Evolutionary conservation across 805 yeast species (phyloP).

Genomic region (Yarrowia bubula): DNA sequence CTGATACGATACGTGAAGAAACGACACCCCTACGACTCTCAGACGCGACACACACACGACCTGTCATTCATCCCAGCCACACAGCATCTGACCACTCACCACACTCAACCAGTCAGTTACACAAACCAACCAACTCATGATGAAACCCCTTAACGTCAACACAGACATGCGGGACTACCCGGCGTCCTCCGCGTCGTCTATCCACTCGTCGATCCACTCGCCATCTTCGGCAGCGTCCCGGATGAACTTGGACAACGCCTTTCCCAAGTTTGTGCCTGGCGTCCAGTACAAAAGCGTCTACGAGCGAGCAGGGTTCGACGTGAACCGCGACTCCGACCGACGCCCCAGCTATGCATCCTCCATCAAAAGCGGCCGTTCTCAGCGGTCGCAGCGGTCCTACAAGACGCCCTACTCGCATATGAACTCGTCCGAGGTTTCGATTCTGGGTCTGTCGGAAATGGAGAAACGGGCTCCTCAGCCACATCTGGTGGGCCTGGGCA

Average conservation of each 20-base stretch:
- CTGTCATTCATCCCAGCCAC: no score
- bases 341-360: constrained; percentile 1
- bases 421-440: constrained; percentile 16
- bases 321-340: constrained; percentile 30
- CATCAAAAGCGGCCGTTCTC: background rate
- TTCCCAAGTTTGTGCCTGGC: constrained; percentile 43
- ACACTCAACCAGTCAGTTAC: background rate
- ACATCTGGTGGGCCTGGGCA: background rate
- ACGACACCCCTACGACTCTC: no score
- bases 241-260: constrained; percentile 40
- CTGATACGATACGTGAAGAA: no score
- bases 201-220: constrained; percentile 2
- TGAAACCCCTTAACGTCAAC: constrained; percentile 4
- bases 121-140: background rate
- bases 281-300: constrained; percentile 40
- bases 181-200: constrained; percentile 9
- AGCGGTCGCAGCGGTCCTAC: background rate
- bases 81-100: no score
- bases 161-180: background rate
- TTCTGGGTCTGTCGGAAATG: background rate
- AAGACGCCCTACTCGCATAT: constrained; percentile 4
- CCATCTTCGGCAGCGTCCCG: background rate
- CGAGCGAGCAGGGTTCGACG: constrained; percentile 47
- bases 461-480: background rate
- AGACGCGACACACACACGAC: background rate